Percentiles rank a stretch among this genome's conserved stretches.
phyloP scores from a whole-genome alignment of 2,329 filamentous ascomycete genomes.

The Penicillium sp. region DNA sequence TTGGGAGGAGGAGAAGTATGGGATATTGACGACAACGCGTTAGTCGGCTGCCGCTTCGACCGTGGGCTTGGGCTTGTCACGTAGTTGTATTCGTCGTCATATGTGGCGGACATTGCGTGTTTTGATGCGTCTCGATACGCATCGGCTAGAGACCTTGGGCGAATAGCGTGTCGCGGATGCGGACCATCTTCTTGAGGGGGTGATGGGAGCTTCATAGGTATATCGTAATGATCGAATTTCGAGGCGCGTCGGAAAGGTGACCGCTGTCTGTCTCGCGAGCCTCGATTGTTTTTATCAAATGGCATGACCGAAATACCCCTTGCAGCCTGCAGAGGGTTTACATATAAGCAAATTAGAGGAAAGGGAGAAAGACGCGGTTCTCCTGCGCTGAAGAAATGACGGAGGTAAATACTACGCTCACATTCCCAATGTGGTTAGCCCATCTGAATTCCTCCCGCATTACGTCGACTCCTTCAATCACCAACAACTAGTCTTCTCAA shows the following conservation, averaged over 20 bases:
- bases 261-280: constrained; percentile 26
- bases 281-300: constrained; percentile 28
- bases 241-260: constrained; percentile 35
- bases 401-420: constrained; percentile 16
- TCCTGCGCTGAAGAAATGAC: background rate
- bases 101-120: constrained; percentile 19
- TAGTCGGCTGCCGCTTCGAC: constrained; percentile 23
- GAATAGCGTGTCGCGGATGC: constrained; percentile 33
- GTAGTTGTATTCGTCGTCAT: constrained; percentile 15
- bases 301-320: constrained; percentile 28
- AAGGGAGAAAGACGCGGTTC: background rate
- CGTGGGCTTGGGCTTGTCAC: constrained; percentile 32
- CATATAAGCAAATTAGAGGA: background rate
- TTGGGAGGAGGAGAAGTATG: constrained; percentile 38
- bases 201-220: constrained; percentile 30
- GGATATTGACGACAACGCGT: constrained; percentile 32
- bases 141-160: constrained; percentile 39
- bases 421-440: constrained; percentile 23
- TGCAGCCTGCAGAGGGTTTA: constrained; percentile 8
- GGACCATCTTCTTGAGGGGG: constrained; percentile 26
- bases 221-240: constrained; percentile 27
- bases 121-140: constrained; percentile 39
- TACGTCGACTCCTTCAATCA: background rate
- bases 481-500: background rate
- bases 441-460: constrained; percentile 2